Conservation (phyloP, 306 rosid genomes). For the Dryas alaskensis region DNA sequence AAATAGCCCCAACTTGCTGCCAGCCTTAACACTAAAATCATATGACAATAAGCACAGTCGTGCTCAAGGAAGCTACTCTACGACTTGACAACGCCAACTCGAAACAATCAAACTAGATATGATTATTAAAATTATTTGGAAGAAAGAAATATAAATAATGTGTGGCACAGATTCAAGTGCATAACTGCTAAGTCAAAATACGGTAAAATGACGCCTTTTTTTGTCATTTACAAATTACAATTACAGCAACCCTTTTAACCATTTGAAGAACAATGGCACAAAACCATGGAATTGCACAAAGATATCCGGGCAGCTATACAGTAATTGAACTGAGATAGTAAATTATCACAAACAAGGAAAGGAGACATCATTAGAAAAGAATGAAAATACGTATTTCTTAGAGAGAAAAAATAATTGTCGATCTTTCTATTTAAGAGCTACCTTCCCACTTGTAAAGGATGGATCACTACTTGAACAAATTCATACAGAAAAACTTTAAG, state of each 20-base stretch:
- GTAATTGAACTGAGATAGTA: background rate
- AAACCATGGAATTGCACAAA: background rate
- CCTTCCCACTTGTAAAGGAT: conserved; percentile 34
- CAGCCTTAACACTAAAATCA: background rate
- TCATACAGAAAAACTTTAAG: conserved; percentile 35
- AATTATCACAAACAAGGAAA: background rate
- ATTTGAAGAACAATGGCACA: background rate
- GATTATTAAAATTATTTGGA: background rate
- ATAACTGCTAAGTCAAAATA: background rate
- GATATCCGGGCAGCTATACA: background rate
- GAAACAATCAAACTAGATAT: background rate
- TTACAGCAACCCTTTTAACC: background rate
- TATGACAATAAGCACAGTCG: conserved; percentile 20
- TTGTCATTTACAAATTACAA: conserved; percentile 1
- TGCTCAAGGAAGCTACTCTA: conserved; percentile 9
- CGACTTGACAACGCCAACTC: conserved; percentile 1
- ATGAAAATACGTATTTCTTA: conserved; percentile 3
- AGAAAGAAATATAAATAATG: no score
- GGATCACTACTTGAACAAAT: conserved; percentile 39
- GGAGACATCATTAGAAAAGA: background rate
- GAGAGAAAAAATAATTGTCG: conserved; percentile 5
- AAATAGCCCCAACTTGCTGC: conserved; percentile 31
- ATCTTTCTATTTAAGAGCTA: conserved; percentile 15
- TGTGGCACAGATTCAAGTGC: background rate
- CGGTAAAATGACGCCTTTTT: background rate